phyloP scores from a whole-genome alignment of 179 eudicot genomes.

The Beta corolliflora region DNA sequence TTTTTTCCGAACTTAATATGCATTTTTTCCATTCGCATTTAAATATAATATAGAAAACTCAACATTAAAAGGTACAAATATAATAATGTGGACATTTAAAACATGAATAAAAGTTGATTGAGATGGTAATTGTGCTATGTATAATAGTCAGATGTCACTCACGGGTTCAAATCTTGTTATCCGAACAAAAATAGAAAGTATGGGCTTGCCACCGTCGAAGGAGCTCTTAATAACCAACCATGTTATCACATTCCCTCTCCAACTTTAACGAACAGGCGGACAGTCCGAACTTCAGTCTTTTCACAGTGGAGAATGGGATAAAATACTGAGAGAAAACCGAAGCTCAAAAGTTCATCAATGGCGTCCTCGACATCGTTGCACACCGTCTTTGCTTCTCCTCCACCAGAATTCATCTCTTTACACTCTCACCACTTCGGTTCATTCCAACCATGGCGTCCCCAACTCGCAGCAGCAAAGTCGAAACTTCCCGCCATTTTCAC shows the following conservation, averaged over 20 bases:
- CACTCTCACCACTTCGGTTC: not conserved
- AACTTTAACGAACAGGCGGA: not conserved
- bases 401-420: not conserved
- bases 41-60: too few species aligned
- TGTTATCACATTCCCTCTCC: not conserved
- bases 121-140: too few species aligned
- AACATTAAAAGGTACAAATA: too few species aligned
- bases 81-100: too few species aligned
- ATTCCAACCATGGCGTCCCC: conserved; percentile 8
- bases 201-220: too few species aligned
- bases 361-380: not conserved
- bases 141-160: too few species aligned
- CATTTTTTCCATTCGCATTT: too few species aligned
- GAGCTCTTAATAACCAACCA: not conserved
- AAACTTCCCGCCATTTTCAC: conserved; percentile 17
- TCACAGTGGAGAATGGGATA: too few species aligned
- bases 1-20: too few species aligned
- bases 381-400: conserved; percentile 5
- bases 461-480: not conserved
- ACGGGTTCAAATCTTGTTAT: too few species aligned
- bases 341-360: not conserved
- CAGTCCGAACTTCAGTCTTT: not conserved
- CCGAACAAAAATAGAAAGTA: too few species aligned
- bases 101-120: too few species aligned
- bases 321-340: not conserved